Evolutionary conservation across 305 asterid species (phyloP), one percentile per base, ranked within the genome.

Genomic region (Fraxinus baroniana): DNA sequence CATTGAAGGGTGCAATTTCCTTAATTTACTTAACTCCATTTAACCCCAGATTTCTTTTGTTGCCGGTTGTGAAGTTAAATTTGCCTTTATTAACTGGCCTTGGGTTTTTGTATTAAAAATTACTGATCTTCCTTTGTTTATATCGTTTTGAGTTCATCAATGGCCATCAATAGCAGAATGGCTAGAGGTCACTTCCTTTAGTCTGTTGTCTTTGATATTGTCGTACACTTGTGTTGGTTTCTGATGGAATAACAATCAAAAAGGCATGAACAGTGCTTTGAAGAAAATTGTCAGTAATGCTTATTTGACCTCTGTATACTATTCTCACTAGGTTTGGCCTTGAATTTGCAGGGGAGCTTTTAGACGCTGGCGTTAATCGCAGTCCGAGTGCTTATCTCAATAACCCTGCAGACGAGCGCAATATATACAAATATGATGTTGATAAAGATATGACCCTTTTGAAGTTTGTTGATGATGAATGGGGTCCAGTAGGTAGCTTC

Each of bases 401-500:
- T 79, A 96, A 94, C 81, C 97, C 99, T 78, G 87, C 97, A 57
- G 84, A 90, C 74, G 99, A 96, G 81, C 98, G 99, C 76, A 84
- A 86, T 73, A 92, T 92, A 84, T 96, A 96, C 81, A 90, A 91
- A 88, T 93, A 92, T 83, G 91, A 96, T 26, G 94, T 92, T 74
- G 99, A 96, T 86, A 94, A 92, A 81, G 97, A 93, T 77, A 94
- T 96, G 99, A 93, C 97, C 80, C 97, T 96, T 66, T 78, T 96
- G 89, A 96, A 94, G 91, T 94, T 94, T 86, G 92, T 87, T n/a
- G 98, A 93, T 79, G 92, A 94, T 82, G 93, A 93, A 82, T 94
- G 98, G 98, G 99, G 99, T 28, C 95, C 99, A 74, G 93, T 96
- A n/a, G 99, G 98, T 81, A 93, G 98, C 91, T 96, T 94, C 89